A percentile compares a stretch with the other conserved stretches of the same genome.
These are phyloP conservation scores for Funneliformis geosporum DNA, from an alignment of 192 early-diverging fungal genomes.

Conservation along the genomic window DNA sequence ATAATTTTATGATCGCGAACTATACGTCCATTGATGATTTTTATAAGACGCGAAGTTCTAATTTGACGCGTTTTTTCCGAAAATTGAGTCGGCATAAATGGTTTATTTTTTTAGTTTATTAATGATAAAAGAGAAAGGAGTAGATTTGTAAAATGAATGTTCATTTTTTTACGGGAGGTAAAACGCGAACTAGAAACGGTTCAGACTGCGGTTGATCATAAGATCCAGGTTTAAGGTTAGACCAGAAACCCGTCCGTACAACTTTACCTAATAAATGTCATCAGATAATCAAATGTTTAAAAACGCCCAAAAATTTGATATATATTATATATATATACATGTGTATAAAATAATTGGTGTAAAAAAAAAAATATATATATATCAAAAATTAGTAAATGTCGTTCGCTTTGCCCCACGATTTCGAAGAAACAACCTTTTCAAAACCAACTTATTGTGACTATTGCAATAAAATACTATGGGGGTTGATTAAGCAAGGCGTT, in stretches of 20 bases:
- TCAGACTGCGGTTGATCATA: no score
- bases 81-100: neutral
- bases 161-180: no score
- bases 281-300: no score
- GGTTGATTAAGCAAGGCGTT: constrained; percentile 64
- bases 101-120: neutral
- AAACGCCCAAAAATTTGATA: no score
- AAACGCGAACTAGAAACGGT: no score
- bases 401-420: constrained; percentile 44
- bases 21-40: constrained; percentile 77
- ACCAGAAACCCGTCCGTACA: no score
- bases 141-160: no score
- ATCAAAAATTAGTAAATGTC: neutral
- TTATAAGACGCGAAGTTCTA: constrained; percentile 43
- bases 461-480: constrained; percentile 73
- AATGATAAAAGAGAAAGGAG: neutral
- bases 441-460: constrained; percentile 67
- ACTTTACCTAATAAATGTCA: no score
- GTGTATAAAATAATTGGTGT: no score
- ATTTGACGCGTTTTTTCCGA: neutral
- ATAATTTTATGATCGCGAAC: constrained; percentile 75
- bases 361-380: no score
- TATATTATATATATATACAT: no score
- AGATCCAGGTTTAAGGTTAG: no score
- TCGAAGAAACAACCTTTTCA: constrained; percentile 60